Percentiles rank a stretch among this genome's conserved stretches.
phyloP scores from a whole-genome alignment of 306 rosid species.

The Quercus rubra region DNA sequence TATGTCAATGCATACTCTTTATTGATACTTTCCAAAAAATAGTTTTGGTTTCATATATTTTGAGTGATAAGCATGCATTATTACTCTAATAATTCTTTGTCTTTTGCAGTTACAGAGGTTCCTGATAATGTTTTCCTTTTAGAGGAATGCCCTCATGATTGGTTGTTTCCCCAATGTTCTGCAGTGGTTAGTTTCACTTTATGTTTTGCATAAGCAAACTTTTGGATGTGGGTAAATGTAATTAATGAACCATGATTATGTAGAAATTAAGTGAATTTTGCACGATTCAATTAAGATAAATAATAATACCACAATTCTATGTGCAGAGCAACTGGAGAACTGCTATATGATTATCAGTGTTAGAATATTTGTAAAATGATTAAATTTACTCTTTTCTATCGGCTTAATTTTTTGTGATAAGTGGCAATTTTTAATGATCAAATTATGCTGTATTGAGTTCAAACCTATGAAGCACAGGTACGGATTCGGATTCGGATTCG shows the following conservation, averaged over 20 bases:
- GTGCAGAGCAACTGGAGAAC: background rate
- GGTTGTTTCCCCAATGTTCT: conserved; percentile 95
- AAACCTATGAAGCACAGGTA: background rate
- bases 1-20: background rate
- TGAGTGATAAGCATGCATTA: conserved; percentile 1
- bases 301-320: background rate
- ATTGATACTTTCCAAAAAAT: background rate
- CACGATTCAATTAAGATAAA: background rate
- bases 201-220: background rate
- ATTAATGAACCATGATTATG: background rate
- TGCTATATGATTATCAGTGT: background rate
- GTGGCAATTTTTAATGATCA: background rate
- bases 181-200: conserved; percentile 72
- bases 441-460: background rate
- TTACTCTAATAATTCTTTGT: conserved; percentile 12
- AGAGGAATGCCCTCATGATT: conserved; percentile 96
- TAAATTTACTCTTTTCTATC: background rate
- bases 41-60: conserved; percentile 10
- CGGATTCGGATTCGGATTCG: no score
- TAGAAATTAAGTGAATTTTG: background rate
- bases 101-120: conserved; percentile 63
- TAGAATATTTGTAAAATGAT: background rate
- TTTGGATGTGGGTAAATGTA: background rate
- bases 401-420: background rate
- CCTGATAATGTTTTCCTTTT: conserved; percentile 67